Evolutionary conservation across 495 filamentous ascomycete genomes (phyloP).

Genomic region (Talaromyces nanjingensis): DNA sequence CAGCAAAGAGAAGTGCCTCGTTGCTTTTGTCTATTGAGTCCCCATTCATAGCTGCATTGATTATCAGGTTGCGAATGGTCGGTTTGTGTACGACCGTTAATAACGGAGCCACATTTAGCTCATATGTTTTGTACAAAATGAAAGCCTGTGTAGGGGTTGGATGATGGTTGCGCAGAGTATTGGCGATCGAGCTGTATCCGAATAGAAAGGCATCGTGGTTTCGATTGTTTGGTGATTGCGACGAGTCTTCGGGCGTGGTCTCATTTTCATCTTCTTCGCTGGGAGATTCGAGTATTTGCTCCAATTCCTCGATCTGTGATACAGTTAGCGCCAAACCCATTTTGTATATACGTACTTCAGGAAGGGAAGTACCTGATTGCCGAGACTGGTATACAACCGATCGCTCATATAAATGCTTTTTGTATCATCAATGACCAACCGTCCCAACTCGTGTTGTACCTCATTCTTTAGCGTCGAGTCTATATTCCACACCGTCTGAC

Average conservation of each 20-base stretch:
- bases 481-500: not conserved
- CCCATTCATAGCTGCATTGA: slow-evolving; percentile 38
- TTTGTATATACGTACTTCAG: not conserved
- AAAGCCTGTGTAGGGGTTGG: slow-evolving; percentile 57
- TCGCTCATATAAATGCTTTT: slow-evolving; percentile 82
- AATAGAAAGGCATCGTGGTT: slow-evolving; percentile 62
- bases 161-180: slow-evolving; percentile 38
- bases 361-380: slow-evolving; percentile 59
- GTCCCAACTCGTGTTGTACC: slow-evolving; percentile 60
- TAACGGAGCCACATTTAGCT: slow-evolving; percentile 67
- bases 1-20: slow-evolving; percentile 70
- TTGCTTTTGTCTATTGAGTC: slow-evolving; percentile 50
- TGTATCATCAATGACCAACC: slow-evolving; percentile 76
- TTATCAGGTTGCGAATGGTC: slow-evolving; percentile 43
- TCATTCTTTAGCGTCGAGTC: slow-evolving; percentile 12
- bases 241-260: slow-evolving; percentile 48
- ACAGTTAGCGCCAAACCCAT: not conserved
- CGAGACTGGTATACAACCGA: slow-evolving; percentile 82
- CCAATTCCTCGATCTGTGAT: slow-evolving; percentile 61
- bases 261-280: slow-evolving; percentile 60
- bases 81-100: slow-evolving; percentile 61
- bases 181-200: slow-evolving; percentile 55
- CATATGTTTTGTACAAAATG: slow-evolving; percentile 61
- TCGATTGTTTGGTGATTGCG: slow-evolving; percentile 29
- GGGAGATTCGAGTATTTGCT: slow-evolving; percentile 59